Evolutionary conservation across 1,284 basidiomycete genomes (phyloP).

Genomic region (Grifola frondosa): DNA sequence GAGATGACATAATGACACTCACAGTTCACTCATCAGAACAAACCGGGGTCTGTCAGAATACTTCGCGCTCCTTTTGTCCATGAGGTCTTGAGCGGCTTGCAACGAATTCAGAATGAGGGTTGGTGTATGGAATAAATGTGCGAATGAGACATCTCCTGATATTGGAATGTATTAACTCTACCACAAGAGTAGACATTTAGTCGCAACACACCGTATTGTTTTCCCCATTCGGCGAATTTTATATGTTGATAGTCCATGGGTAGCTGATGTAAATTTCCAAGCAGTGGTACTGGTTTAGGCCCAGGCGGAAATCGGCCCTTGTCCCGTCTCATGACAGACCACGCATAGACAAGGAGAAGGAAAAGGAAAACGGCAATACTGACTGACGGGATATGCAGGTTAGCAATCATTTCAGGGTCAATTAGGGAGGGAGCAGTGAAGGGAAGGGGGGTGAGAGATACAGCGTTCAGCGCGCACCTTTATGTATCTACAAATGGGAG

Average conservation of each 20-base stretch:
- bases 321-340: no score
- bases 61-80: conserved; percentile 48
- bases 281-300: conserved; percentile 17
- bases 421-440: no score
- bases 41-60: conserved; percentile 42
- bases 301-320: conserved; percentile 22
- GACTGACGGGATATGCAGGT: conserved; percentile 12
- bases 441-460: no score
- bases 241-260: conserved; percentile 20
- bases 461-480: no score
- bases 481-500: no score
- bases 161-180: not conserved
- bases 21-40: conserved; percentile 19
- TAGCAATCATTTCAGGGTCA: no score
- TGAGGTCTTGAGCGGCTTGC: conserved; percentile 47
- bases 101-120: conserved; percentile 25
- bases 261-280: conserved; percentile 25
- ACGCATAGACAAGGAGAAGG: conserved; percentile 12
- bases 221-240: conserved; percentile 22
- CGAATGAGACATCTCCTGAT: conserved; percentile 30
- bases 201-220: conserved; percentile 16
- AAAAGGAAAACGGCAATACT: conserved; percentile 13
- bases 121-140: conserved; percentile 32
- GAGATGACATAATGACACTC: conserved; percentile 13
- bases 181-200: not conserved